phyloP scores from a whole-genome alignment of 208 protist species.

The Trypanosoma brucei region DNA sequence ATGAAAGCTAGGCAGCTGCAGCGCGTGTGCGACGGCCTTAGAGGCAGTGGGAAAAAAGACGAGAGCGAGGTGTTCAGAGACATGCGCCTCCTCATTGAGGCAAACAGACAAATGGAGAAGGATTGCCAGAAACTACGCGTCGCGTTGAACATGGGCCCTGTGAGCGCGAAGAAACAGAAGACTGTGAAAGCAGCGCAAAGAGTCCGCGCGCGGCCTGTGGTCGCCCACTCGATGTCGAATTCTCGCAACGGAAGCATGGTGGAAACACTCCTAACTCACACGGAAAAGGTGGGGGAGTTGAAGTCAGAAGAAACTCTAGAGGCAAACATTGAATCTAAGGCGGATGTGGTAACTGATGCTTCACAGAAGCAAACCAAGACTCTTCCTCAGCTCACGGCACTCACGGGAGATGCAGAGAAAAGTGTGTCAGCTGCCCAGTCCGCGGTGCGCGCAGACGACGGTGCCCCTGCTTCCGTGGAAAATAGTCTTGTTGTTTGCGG shows the following conservation, averaged over 20 bases:
- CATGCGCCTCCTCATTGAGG: constrained; percentile 56
- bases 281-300: no score
- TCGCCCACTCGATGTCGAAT: background rate
- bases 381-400: no score
- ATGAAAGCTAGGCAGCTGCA: constrained; percentile 55
- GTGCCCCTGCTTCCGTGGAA: no score
- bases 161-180: background rate
- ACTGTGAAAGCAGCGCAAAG: background rate
- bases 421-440: no score
- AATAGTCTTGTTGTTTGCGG: no score
- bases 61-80: constrained; percentile 33
- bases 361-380: no score
- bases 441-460: no score
- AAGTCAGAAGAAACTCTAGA: no score
- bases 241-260: background rate
- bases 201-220: background rate
- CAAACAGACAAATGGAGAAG: constrained; percentile 68
- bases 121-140: constrained; percentile 48
- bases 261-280: no score
- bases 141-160: constrained; percentile 20
- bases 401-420: no score
- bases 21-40: constrained; percentile 28
- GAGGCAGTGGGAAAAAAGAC: constrained; percentile 5
- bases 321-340: no score
- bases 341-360: no score